A percentile compares a stretch with the other conserved stretches of the same genome.
Evolutionary conservation across 768 basidiomycete species (phyloP).

Genomic region (Tephrocybe sp.): DNA sequence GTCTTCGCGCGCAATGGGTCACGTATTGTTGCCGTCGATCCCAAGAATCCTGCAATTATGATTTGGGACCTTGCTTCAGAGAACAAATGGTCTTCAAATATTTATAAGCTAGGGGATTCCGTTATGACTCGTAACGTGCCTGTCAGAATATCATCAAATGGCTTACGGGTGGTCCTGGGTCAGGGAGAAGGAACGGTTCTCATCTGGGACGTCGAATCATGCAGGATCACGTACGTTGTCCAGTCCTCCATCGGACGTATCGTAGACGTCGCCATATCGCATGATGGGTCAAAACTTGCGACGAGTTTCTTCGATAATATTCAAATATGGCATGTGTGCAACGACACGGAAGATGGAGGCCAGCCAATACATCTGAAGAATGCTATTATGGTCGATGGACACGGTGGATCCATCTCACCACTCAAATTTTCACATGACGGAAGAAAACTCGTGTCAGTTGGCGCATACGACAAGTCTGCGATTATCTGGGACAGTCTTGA

Average conservation of each 20-base stretch:
- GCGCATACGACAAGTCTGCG: not conserved
- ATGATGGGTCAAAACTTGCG: not conserved
- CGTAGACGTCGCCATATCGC: not conserved
- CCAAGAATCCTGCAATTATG: not conserved
- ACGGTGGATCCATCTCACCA: not conserved
- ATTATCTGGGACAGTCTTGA: not conserved
- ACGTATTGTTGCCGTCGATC: not conserved
- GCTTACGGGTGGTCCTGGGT: not conserved
- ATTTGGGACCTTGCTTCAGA: slow-evolving; percentile 1
- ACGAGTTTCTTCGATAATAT: not conserved
- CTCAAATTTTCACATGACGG: not conserved
- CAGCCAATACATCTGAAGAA: not conserved
- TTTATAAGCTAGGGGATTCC: not conserved
- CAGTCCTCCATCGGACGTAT: not conserved
- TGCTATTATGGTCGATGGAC: not conserved
- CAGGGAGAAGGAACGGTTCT: not conserved
- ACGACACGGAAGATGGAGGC: no score
- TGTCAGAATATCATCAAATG: not conserved
- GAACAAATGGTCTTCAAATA: not conserved
- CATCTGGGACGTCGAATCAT: not conserved
- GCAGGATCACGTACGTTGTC: not conserved
- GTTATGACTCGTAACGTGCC: not conserved
- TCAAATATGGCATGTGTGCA: not conserved
- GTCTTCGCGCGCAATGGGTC: not conserved
- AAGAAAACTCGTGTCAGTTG: slow-evolving; percentile 2